A percentile compares a stretch with the other conserved stretches of the same genome.
phyloP scores from a whole-genome alignment of 129 eudicot species.

The Oenanthe sinensis region DNA sequence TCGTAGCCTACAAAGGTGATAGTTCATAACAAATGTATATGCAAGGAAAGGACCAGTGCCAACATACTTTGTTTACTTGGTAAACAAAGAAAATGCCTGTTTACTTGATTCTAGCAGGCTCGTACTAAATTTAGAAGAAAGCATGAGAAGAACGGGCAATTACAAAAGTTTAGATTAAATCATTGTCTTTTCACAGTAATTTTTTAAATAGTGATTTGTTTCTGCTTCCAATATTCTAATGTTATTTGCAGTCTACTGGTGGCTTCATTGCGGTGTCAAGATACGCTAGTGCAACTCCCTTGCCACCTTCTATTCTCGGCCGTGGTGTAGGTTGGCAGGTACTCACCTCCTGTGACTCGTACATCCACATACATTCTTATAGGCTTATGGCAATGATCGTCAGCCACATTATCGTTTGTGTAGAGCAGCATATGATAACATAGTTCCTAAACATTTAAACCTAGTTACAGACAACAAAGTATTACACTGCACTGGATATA shows the following conservation, averaged over 20 bases:
- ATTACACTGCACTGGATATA: not conserved
- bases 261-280: constrained; percentile 54
- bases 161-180: not conserved
- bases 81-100: not conserved
- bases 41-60: not conserved
- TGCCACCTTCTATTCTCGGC: constrained; percentile 56
- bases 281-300: constrained; percentile 61
- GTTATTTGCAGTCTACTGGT: constrained; percentile 37
- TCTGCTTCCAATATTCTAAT: not conserved
- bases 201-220: not conserved
- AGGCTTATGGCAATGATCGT: not conserved
- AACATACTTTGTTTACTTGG: not conserved
- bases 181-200: not conserved
- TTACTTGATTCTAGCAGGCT: not conserved
- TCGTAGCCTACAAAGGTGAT: not conserved
- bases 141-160: not conserved
- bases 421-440: constrained; percentile 1
- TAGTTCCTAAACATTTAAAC: not conserved
- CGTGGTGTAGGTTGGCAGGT: constrained; percentile 63
- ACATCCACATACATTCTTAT: not conserved
- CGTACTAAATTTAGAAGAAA: not conserved
- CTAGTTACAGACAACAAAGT: not conserved
- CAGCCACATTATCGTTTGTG: not conserved
- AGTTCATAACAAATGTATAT: not conserved
- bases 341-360: not conserved